phyloP scores from a whole-genome alignment of 2,329 filamentous ascomycete genomes.

The Scedosporium dehoogii region DNA sequence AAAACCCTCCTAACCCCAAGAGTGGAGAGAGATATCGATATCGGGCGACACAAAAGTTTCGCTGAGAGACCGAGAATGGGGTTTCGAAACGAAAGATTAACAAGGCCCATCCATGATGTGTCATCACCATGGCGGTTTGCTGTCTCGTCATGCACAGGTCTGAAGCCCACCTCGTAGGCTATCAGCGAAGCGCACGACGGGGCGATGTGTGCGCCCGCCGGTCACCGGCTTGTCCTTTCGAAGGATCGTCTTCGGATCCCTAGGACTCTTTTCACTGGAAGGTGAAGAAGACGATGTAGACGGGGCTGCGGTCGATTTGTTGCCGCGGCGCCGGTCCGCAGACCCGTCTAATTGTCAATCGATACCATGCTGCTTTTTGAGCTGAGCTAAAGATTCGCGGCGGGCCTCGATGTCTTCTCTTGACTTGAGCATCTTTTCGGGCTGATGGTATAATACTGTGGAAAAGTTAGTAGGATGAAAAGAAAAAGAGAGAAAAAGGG shows the following conservation, averaged over 20 bases:
- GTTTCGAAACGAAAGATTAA: not conserved
- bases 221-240: slow-evolving; percentile 31
- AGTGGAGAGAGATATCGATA: not conserved
- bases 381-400: slow-evolving; percentile 93
- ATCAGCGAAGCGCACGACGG: slow-evolving; percentile 32
- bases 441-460: slow-evolving; percentile 54
- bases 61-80: not conserved
- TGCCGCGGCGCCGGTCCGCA: slow-evolving; percentile 31
- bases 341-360: slow-evolving; percentile 82
- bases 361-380: slow-evolving; percentile 97
- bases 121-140: not conserved
- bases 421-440: slow-evolving; percentile 63
- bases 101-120: not conserved
- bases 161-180: slow-evolving; percentile 25
- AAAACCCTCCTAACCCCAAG: not conserved
- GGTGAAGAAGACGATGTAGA: slow-evolving; percentile 40
- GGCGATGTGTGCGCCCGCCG: slow-evolving; percentile 25
- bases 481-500: not conserved
- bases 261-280: slow-evolving; percentile 22
- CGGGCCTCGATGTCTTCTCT: slow-evolving; percentile 90
- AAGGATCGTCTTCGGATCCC: slow-evolving; percentile 31
- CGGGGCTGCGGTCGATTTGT: slow-evolving; percentile 47
- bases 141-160: slow-evolving; percentile 24
- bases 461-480: not conserved
- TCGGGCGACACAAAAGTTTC: not conserved